phyloP scores from a whole-genome alignment of 495 filamentous ascomycete genomes.

The Lophiostoma macrostomum region DNA sequence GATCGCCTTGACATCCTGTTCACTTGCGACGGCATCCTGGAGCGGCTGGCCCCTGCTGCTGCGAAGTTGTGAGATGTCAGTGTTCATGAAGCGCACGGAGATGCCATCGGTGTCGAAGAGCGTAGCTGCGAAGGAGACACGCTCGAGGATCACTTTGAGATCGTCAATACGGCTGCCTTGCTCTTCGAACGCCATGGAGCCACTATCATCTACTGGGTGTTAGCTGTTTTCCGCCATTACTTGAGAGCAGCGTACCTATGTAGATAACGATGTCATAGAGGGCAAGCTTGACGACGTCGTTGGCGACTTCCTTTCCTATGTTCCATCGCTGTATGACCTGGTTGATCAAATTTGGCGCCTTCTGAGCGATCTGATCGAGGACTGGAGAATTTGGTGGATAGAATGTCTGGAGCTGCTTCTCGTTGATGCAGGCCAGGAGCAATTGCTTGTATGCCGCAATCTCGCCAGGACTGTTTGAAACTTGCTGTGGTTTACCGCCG shows the following conservation, averaged over 20 bases:
- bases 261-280: constrained; percentile 67
- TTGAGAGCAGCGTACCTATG: constrained; percentile 44
- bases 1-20: constrained; percentile 57
- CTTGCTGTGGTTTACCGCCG: constrained; percentile 17
- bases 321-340: constrained; percentile 54
- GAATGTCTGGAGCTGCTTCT: constrained; percentile 56
- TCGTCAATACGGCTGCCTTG: constrained; percentile 65
- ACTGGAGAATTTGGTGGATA: constrained; percentile 54
- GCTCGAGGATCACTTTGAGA: constrained; percentile 58
- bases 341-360: constrained; percentile 47
- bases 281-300: constrained; percentile 64
- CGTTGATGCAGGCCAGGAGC: constrained; percentile 53
- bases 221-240: neutral
- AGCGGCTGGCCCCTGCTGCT: constrained; percentile 15
- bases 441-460: constrained; percentile 53
- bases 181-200: constrained; percentile 67
- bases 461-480: constrained; percentile 47
- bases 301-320: constrained; percentile 60
- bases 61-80: constrained; percentile 11
- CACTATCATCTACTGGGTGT: constrained; percentile 56
- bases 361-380: constrained; percentile 44
- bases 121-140: constrained; percentile 61
- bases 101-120: constrained; percentile 72
- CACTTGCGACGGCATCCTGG: constrained; percentile 54
- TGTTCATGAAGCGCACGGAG: constrained; percentile 70